A percentile compares a stretch with the other conserved stretches of the same genome.
These are phyloP conservation scores for Coniophora puteana DNA, from an alignment of 1,284 basidiomycete species.

Conservation along the genomic window DNA sequence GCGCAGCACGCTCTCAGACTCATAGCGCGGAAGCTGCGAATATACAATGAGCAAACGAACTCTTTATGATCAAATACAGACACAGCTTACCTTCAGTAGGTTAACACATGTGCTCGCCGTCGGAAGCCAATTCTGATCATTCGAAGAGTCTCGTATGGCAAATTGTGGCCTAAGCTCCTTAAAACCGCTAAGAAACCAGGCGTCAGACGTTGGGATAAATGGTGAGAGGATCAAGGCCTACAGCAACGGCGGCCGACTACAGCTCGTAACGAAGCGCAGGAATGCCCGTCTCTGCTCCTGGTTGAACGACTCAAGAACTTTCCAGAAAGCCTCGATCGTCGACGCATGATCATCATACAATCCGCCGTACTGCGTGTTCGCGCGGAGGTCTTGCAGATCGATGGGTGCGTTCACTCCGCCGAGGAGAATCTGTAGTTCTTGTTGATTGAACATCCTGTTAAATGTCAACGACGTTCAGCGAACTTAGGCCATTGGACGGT, in stretches of 20 bases:
- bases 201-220: conserved; percentile 2
- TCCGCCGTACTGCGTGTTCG: conserved; percentile 77
- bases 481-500: conserved; percentile 3
- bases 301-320: conserved; percentile 69
- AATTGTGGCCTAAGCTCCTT: conserved; percentile 84
- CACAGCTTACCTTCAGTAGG: conserved; percentile 62
- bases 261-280: conserved; percentile 88
- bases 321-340: conserved; percentile 79
- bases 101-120: conserved; percentile 87
- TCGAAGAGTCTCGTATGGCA: conserved; percentile 75
- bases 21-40: conserved; percentile 71
- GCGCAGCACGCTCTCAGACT: conserved; percentile 57
- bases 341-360: conserved; percentile 65
- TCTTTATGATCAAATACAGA: not conserved
- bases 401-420: conserved; percentile 83
- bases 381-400: conserved; percentile 76
- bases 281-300: conserved; percentile 71
- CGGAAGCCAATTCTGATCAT: conserved; percentile 73
- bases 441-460: conserved; percentile 93
- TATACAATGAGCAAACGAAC: conserved; percentile 2
- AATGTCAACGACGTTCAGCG: conserved; percentile 8
- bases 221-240: conserved; percentile 33
- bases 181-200: conserved; percentile 61
- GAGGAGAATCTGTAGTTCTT: conserved; percentile 83
- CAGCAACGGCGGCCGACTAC: conserved; percentile 84